Evolutionary conservation across 106 monocot species (phyloP).

Genomic region (Dioscorea dumetorum): DNA sequence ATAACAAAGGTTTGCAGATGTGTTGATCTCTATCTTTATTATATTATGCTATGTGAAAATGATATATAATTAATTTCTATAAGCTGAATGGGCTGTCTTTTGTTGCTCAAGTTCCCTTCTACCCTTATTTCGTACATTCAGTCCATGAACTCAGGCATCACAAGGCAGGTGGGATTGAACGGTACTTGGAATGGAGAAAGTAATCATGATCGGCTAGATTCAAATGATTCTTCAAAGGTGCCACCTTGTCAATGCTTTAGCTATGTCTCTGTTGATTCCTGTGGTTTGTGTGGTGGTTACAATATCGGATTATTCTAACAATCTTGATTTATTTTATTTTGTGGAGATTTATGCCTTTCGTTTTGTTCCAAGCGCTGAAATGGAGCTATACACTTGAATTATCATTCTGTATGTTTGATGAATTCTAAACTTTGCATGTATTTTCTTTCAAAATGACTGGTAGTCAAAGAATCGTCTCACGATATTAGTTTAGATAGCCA

Average conservation of each 20-base stretch:
- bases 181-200: background rate
- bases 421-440: no score
- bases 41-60: background rate
- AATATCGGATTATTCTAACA: no score
- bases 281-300: background rate
- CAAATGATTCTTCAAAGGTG: constrained; percentile 2
- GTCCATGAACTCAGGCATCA: background rate
- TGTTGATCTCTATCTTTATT: background rate
- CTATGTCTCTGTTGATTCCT: background rate
- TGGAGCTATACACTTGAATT: background rate
- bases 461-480: no score
- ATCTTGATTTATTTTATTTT: background rate
- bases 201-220: background rate
- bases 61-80: background rate
- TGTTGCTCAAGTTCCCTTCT: constrained; percentile 7
- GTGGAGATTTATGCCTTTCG: background rate
- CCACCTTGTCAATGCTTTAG: background rate
- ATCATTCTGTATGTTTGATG: no score
- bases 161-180: background rate
- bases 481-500: no score
- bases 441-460: background rate
- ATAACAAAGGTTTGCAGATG: constrained; percentile 46
- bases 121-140: constrained; percentile 3
- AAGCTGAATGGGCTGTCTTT: background rate
- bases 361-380: background rate